Evolutionary conservation across 2,329 filamentous ascomycete species (phyloP), one percentile per base, ranked within the genome.

Genomic region (Botrytis aclada): DNA sequence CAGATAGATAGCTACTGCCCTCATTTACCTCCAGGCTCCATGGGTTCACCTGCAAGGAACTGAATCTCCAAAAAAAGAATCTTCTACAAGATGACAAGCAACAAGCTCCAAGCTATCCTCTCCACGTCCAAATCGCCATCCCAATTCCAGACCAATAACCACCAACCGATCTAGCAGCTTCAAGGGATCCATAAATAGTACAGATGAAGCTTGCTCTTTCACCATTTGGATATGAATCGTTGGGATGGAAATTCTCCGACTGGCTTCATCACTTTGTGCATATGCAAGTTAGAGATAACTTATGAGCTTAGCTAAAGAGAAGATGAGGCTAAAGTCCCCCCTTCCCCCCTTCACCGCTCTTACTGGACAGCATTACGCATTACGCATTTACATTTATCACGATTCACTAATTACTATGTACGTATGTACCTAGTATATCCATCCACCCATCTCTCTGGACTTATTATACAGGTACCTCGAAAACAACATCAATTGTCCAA

Each of bases 201-300:
- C 29, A n/a, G 43, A 51, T 39, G 22, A 51, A 37, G 63, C n/a
- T n/a, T 9, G 63, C 39, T n/a, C 14, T 25, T 6, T 51, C 20
- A 61, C 34, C 67, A 75, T 75, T 75, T 71, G 69, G 32, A 43
- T 63, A 47, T 63, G 62, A 74, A 71, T 71, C 60, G 60, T 75
- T 74, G 74, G 71, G 72, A 76, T 73, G 73, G 64, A 74, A 76
- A 78, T 74, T 78, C 74, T 76, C 77, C 76, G 74, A 76, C 70
- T 73, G 70, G 69, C 41, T 64, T 7, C 10, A 16, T 63, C 32
- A 32, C n/a, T 60, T 74, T 72, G 74, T 77, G 77, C 77, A 73
- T 67, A 73, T 70, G 18, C 54, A 67, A 74, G 69, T 69, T 70
- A 56, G 7, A 61, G 10, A n/a, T 5, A n/a, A n/a, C n/a, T n/a